Conservation (phyloP, 2,329 filamentous ascomycete species). For the Botryotinia convoluta region DNA sequence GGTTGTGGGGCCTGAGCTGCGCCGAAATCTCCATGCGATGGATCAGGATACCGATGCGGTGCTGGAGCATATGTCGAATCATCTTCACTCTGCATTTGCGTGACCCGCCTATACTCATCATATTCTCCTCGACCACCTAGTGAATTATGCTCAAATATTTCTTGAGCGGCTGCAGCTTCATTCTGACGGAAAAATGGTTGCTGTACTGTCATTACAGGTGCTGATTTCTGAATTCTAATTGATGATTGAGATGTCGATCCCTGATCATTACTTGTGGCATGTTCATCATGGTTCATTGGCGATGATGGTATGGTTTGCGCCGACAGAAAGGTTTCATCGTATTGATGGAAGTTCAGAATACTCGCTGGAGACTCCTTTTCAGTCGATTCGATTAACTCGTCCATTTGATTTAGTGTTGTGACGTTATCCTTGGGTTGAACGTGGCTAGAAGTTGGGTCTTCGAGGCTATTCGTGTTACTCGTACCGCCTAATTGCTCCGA, state of each 20-base stretch:
- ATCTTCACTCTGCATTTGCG: not conserved
- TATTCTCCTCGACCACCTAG: rapidly evolving
- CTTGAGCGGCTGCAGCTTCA: not conserved
- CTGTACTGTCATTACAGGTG: rapidly evolving
- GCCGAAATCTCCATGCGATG: not conserved
- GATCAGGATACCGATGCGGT: not conserved
- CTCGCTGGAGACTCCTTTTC: rapidly evolving
- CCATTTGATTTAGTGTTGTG: not conserved
- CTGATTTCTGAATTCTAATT: rapidly evolving
- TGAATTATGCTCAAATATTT: not conserved
- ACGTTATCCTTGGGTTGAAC: no score
- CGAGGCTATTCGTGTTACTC: no score
- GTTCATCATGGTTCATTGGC: not conserved
- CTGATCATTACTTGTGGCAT: not conserved
- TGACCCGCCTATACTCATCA: no score
- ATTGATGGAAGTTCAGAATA: not conserved
- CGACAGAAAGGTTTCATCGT: not conserved
- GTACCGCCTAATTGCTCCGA: no score
- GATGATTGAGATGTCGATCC: not conserved
- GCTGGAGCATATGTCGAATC: not conserved
- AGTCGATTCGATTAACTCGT: not conserved
- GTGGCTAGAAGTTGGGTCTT: not conserved
- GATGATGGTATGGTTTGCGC: not conserved
- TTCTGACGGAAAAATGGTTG: no score
- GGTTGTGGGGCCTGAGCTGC: rapidly evolving